Evolutionary conservation across 2,329 filamentous ascomycete genomes (phyloP).

Genomic region (Colletotrichum graminicola): DNA sequence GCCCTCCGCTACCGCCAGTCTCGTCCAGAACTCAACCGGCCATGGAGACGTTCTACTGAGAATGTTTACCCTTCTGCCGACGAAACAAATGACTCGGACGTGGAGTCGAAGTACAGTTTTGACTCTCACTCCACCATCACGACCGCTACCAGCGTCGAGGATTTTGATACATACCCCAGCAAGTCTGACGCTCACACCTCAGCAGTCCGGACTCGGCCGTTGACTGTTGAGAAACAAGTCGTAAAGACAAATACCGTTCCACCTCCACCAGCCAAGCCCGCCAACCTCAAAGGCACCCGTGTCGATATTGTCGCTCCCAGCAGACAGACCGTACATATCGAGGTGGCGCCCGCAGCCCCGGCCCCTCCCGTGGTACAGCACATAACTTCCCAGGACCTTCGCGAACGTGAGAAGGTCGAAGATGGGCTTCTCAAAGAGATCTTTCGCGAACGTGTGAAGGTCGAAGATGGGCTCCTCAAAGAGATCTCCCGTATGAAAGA

Average conservation of each 20-base stretch:
- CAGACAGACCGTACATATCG: slow-evolving; percentile 23
- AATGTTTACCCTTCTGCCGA: slow-evolving; percentile 37
- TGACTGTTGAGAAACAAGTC: slow-evolving; percentile 29
- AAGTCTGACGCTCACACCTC: slow-evolving; percentile 22
- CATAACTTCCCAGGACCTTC: slow-evolving; percentile 32
- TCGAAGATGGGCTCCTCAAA: slow-evolving; percentile 33
- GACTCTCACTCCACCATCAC: slow-evolving; percentile 38
- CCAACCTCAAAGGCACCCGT: slow-evolving; percentile 35
- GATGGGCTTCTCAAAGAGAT: slow-evolving; percentile 37
- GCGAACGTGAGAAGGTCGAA: slow-evolving; percentile 33
- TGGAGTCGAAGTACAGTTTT: slow-evolving; percentile 41
- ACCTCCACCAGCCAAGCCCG: slow-evolving; percentile 32
- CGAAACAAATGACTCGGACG: slow-evolving; percentile 40
- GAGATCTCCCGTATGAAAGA: slow-evolving; percentile 40
- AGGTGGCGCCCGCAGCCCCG: slow-evolving; percentile 26
- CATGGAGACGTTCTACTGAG: slow-evolving; percentile 35
- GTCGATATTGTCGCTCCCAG: slow-evolving; percentile 32
- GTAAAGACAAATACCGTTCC: slow-evolving; percentile 17
- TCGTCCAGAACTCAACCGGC: slow-evolving; percentile 29
- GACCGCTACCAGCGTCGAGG: slow-evolving; percentile 41
- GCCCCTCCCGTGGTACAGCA: slow-evolving; percentile 29
- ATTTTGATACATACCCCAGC: slow-evolving; percentile 25
- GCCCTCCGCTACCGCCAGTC: slow-evolving; percentile 35
- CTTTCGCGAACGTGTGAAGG: slow-evolving; percentile 32
- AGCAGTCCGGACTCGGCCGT: slow-evolving; percentile 21